Conservation (phyloP, 2,329 filamentous ascomycete genomes). For the Diaporthe caulivora region DNA sequence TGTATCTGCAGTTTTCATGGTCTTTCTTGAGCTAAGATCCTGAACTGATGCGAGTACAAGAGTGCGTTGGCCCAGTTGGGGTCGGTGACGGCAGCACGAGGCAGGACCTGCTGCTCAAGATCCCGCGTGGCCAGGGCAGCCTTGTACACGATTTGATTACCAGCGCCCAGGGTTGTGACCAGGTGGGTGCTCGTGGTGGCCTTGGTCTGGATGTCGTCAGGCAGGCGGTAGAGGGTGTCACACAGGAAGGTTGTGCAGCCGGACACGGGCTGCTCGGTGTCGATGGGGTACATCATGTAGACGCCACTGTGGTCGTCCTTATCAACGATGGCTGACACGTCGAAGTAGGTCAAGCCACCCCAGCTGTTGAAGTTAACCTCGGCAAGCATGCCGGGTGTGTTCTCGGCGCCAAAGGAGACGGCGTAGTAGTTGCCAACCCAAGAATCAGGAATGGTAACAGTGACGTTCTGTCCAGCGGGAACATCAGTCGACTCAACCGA, state of each 20-base stretch:
- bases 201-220: constrained; percentile 69
- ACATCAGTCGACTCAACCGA: constrained; percentile 56
- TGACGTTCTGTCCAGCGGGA: constrained; percentile 51
- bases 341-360: constrained; percentile 54
- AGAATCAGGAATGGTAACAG: constrained; percentile 44
- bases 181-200: constrained; percentile 61
- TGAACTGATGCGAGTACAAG: constrained; percentile 19
- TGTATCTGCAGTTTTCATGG: too few species aligned
- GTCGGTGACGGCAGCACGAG: constrained; percentile 38
- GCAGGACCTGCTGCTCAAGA: constrained; percentile 28
- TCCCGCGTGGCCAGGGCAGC: constrained; percentile 31
- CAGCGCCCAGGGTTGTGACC: constrained; percentile 62
- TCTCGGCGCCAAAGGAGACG: constrained; percentile 47
- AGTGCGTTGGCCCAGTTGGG: constrained; percentile 33
- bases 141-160: constrained; percentile 43
- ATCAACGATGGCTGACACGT: constrained; percentile 61
- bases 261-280: constrained; percentile 47
- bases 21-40: constrained; percentile 7
- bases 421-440: constrained; percentile 53
- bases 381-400: constrained; percentile 54
- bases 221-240: constrained; percentile 63
- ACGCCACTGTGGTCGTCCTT: constrained; percentile 54
- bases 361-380: constrained; percentile 53
- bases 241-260: constrained; percentile 58
- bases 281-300: constrained; percentile 54